Base-by-base conservation (phyloP, 2,329 filamentous ascomycete genomes). In the Cladosporium sp. region DNA sequence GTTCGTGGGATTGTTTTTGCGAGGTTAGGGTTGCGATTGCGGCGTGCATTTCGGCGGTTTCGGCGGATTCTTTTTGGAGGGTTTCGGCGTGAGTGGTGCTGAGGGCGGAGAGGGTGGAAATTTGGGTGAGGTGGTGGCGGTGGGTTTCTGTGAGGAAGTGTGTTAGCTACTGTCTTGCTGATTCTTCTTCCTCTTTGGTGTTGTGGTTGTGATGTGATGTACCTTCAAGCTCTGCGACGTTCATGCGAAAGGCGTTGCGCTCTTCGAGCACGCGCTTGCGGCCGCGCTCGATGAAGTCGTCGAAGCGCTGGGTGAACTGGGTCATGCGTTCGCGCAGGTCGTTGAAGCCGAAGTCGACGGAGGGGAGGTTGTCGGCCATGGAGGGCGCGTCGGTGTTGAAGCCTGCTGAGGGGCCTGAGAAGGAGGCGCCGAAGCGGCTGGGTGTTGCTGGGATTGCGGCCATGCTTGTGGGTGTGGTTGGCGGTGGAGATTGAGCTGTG, bases 281-380 rank as follows among this genome's bases (percentile, higher is more conserved):
- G 0, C 93, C 93, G 70, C 92, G 89, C 75, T 97, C 94, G 69
- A 99, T 97, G 73, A 97, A 98, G 0, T 89, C 88, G 76, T 99
- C 95, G 73, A 99, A 99, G 72, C 88, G 90, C 10, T 88, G 86
- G 0, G 91, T 97, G 78, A 99, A 99, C 69, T 91, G 92, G 64
- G 90, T 86, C 95, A 99, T 98, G 80, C 93, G 91, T 74, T 94
- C 92, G 80, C 94, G 93, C 76, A 99, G 81, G 72, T 97, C 92
- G 73, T 98, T 93, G 78, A 98, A 98, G 66, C 93, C 93, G 78
- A 99, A 98, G 79, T 97, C 93, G 78, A 96, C 91, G 77, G 86
- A 92, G 41, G 95, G 95, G 10, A 99, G 87, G 59, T 88, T 87
- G 77, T 93, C 90, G 51, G 89, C 90, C 81, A 92, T 87, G 7